Base-by-base conservation (phyloP, 148 eudicot species). In the Rhododendron mucronatum region DNA sequence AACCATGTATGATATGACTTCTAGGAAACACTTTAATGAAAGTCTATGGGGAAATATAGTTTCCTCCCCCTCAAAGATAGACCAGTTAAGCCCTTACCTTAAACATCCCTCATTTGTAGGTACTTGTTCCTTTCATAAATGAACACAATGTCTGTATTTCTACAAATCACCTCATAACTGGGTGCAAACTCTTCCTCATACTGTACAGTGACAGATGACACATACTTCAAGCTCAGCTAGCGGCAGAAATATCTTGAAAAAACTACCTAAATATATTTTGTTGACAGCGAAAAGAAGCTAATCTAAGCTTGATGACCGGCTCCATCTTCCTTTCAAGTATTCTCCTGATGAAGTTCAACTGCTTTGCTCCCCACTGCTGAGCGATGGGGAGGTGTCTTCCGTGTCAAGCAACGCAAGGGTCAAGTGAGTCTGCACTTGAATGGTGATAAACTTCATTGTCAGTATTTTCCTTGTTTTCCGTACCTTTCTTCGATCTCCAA, bases 381-480 rank as follows among this genome's bases (percentile, higher is more conserved):
- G 89, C 9, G 93, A 93, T 23, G 91, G 80, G 47, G 89, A 82
- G 59, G 91, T 91, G 37, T 93, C 92, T 28, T 90, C 91, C 20
- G 92, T 86, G 80, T 97, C 99, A 47, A 92, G 89, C 51, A 93
- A 86, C 3, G 96, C 98, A 1, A 93, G 88, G 77, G 89, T 92
- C 84, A 97, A 59, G 88, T 93, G 94, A 2, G 95, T 93, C 93
- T 7, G 90, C 89, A 61, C 82, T 92, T 53, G 89, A 90, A 86
- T 90, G 91, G 74, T 89, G 93, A 89, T 95, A 94, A 41, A 91
- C 93, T 83, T 97, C 98, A 65, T 94, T 96, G 18, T 97, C 98
- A 35, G 90, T 78, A 77, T 69, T 78, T 4, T 86, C 90, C 63
- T 86, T 84, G 7, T 91, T 86, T 39, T 87, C 93, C 3, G 45